Percentiles rank a stretch among this genome's conserved stretches.
Conservation (phyloP, 192 early-diverging fungal genomes). For the Phlyctochytrium arcticum region DNA sequence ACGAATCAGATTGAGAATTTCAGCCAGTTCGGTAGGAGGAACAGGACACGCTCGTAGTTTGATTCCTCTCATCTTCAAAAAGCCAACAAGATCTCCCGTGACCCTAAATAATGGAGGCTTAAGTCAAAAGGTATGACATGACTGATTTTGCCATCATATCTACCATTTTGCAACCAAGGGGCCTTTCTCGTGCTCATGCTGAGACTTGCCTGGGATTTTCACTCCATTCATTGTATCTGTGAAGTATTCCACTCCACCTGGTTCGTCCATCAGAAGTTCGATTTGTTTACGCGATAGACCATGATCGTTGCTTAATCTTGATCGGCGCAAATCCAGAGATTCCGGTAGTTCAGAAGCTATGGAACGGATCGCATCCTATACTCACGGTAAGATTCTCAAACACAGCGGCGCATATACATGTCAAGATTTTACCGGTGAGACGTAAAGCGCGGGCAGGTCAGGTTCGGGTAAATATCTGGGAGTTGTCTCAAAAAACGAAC, state of each 20-base stretch:
- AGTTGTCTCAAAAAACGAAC: constrained; percentile 18
- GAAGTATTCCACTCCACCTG: constrained; percentile 72
- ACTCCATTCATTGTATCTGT: constrained; percentile 53
- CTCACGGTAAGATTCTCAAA: background rate
- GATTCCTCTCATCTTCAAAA: no score
- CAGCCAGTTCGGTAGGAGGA: no score
- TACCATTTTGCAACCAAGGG: no score
- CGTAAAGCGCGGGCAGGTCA: constrained; percentile 56
- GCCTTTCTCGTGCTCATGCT: no score
- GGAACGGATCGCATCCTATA: background rate
- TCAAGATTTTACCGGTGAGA: constrained; percentile 26
- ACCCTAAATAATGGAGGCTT: no score
- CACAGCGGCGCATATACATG: constrained; percentile 25
- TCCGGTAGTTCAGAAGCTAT: constrained; percentile 54
- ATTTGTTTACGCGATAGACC: constrained; percentile 53
- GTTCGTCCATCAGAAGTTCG: constrained; percentile 64
- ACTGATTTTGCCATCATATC: no score
- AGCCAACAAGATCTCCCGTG: no score
- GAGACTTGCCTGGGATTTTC: no score
- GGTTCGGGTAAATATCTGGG: constrained; percentile 78
- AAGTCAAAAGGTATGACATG: no score
- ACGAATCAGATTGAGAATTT: no score
- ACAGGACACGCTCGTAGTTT: no score
- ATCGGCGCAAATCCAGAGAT: constrained; percentile 61
- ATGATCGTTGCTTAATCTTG: constrained; percentile 58